Evolutionary conservation across 495 filamentous ascomycete species (phyloP).

Genomic region (Venustampulla echinocandica): DNA sequence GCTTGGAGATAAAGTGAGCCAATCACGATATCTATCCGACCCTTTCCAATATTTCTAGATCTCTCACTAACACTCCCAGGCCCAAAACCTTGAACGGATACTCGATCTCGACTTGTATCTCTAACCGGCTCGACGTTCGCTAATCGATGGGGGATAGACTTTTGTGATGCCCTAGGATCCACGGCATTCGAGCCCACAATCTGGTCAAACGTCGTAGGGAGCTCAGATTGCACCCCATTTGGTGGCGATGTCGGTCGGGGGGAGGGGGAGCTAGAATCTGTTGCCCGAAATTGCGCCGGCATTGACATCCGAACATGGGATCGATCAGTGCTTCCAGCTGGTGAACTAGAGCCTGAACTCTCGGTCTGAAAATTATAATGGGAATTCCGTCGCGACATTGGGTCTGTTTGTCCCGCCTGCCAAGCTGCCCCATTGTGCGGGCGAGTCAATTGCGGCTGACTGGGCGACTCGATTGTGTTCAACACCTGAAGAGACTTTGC

Average conservation of each 20-base stretch:
- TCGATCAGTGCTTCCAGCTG: constrained; percentile 36
- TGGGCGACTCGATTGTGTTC: constrained; percentile 71
- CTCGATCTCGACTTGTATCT: constrained; percentile 60
- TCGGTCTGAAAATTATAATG: constrained; percentile 35
- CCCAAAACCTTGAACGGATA: constrained; percentile 78
- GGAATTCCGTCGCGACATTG: constrained; percentile 42
- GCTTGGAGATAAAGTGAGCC: constrained; percentile 81
- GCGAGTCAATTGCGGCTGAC: constrained; percentile 28
- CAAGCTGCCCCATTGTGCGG: constrained; percentile 28
- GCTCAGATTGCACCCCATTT: constrained; percentile 27
- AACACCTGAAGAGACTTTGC: constrained; percentile 78
- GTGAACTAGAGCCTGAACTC: constrained; percentile 38
- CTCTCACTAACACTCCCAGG: constrained; percentile 63
- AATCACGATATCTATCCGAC: constrained; percentile 69
- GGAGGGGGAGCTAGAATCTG: constrained; percentile 26
- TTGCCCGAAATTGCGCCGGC: constrained; percentile 47
- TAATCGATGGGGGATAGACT: constrained; percentile 22
- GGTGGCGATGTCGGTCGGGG: constrained; percentile 36
- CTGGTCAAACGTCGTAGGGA: constrained; percentile 66
- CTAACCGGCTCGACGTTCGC: constrained; percentile 28
- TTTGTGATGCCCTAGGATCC: constrained; percentile 29
- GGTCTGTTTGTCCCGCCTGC: constrained; percentile 28
- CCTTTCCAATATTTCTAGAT: constrained; percentile 73
- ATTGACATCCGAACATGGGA: constrained; percentile 68
- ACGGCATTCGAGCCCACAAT: constrained; percentile 37